Percentiles rank a stretch among this genome's conserved stretches.
Evolutionary conservation across 768 basidiomycete genomes (phyloP).

Genomic region (Phanerochaete sordida): DNA sequence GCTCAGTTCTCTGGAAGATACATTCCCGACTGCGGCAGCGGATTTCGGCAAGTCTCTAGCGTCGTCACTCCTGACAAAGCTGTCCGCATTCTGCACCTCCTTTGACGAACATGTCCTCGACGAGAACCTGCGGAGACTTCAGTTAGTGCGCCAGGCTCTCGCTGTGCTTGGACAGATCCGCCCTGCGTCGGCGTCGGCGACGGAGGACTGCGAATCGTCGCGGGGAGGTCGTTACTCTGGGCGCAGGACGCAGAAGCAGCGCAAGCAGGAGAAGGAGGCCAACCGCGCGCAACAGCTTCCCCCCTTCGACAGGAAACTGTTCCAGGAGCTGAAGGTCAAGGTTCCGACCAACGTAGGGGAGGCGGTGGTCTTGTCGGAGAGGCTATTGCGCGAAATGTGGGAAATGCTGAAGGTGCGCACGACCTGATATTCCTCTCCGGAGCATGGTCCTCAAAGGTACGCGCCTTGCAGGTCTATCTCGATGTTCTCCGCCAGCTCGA

Average conservation of each 20-base stretch:
- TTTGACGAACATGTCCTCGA: not conserved
- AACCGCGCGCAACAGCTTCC: conserved; percentile 12
- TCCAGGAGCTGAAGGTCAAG: conserved; percentile 20
- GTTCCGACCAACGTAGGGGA: conserved; percentile 20
- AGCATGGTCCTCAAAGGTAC: no score
- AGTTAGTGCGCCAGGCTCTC: not conserved
- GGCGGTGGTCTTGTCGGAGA: no score
- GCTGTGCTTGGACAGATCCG: not conserved
- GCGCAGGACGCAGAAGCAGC: not conserved
- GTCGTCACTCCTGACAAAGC: not conserved
- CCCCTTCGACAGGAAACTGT: conserved; percentile 28
- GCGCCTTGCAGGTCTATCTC: conserved; percentile 4
- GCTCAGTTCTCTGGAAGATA: not conserved
- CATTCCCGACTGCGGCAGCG: not conserved
- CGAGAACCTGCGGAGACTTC: not conserved
- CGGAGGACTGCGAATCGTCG: not conserved
- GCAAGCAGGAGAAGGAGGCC: conserved; percentile 18
- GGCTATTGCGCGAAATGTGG: no score
- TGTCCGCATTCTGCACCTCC: not conserved
- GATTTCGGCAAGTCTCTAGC: not conserved
- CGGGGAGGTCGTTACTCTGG: not conserved
- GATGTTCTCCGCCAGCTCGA: conserved; percentile 1
- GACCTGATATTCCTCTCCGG: no score
- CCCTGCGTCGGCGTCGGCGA: no score
- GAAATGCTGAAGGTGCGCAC: no score